Percentiles rank a stretch among this genome's conserved stretches.
phyloP scores from a whole-genome alignment of 345 rosid genomes.

The Laguncularia racemosa region DNA sequence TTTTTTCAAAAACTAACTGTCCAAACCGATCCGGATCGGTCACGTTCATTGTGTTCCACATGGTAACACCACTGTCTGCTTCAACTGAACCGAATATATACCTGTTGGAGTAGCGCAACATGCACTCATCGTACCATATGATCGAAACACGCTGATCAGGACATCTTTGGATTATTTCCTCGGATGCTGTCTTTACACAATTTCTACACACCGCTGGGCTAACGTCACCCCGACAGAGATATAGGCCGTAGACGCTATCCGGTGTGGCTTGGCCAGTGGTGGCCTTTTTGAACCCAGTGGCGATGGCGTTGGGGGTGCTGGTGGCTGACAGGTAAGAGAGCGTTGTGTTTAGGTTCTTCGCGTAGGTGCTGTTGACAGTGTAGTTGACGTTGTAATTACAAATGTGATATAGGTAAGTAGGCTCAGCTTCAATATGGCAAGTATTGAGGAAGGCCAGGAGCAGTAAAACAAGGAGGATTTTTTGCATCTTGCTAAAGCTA shows the following conservation, averaged over 20 bases:
- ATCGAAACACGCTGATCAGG: constrained; percentile 12
- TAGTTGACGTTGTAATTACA: no score
- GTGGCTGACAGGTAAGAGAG: constrained; percentile 21
- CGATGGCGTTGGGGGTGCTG: neutral
- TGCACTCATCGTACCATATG: constrained; percentile 28
- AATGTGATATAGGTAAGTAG: no score
- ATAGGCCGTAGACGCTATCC: constrained; percentile 16
- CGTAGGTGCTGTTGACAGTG: constrained; percentile 11
- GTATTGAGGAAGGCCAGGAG: no score
- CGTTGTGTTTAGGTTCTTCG: constrained; percentile 12
- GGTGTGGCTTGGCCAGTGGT: constrained; percentile 8
- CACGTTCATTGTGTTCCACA: neutral
- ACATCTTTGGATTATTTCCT: constrained; percentile 10
- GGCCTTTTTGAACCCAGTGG: constrained; percentile 11
- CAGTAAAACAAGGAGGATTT: no score
- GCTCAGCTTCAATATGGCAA: no score
- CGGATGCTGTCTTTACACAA: constrained; percentile 14
- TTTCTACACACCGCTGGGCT: constrained; percentile 3
- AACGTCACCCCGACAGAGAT: constrained; percentile 31
- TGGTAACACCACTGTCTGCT: fast-evolving
- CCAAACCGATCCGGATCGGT: constrained; percentile 6
- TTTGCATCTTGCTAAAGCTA: no score
- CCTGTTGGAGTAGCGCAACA: constrained; percentile 16
- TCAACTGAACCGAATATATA: neutral
- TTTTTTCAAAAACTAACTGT: neutral